Percentiles rank a stretch among this genome's conserved stretches.
Conservation (phyloP, 2,329 filamentous ascomycete genomes). For the Claviceps sp. region DNA sequence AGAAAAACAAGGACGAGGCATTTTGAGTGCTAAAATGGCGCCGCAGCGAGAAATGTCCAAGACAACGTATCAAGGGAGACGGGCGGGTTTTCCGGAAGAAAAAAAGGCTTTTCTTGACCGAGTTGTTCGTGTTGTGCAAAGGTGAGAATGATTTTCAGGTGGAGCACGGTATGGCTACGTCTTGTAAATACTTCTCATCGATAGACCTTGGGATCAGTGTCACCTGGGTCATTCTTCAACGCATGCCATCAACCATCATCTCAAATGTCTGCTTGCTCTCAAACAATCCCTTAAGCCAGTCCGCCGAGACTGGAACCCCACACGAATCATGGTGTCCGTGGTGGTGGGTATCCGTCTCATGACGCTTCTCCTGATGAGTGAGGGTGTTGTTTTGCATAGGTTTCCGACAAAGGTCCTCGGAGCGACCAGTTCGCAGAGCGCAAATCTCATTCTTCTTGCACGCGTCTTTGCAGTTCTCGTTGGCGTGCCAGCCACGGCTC, state of each 20-base stretch:
- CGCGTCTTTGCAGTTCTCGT: conserved; percentile 22
- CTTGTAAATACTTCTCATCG: too few relatives aligned
- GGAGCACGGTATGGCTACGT: too few relatives aligned
- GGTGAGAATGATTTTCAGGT: too few relatives aligned
- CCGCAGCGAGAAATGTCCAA: too few relatives aligned
- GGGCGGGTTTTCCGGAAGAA: too few relatives aligned
- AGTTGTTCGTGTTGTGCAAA: too few relatives aligned
- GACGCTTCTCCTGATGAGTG: conserved; percentile 13
- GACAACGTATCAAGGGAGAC: too few relatives aligned
- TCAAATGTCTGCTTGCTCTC: conserved; percentile 8
- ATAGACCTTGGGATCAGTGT: too few relatives aligned
- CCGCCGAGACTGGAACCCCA: conserved; percentile 13
- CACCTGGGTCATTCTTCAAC: too few relatives aligned
- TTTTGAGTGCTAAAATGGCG: too few relatives aligned
- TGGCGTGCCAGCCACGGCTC: conserved; percentile 28
- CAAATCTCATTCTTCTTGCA: conserved; percentile 35
- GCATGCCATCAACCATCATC: neutral
- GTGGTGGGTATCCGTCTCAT: neutral
- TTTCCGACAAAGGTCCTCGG: conserved; percentile 35
- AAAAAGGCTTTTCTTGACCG: too few relatives aligned
- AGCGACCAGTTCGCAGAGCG: conserved; percentile 32
- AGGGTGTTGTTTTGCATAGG: conserved; percentile 19
- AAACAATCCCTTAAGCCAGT: conserved; percentile 12
- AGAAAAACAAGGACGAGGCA: too few relatives aligned
- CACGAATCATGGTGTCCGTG: conserved; percentile 14